phyloP scores from a whole-genome alignment of 192 early-diverging fungal species.

The Phlyctochytrium planicorne region DNA sequence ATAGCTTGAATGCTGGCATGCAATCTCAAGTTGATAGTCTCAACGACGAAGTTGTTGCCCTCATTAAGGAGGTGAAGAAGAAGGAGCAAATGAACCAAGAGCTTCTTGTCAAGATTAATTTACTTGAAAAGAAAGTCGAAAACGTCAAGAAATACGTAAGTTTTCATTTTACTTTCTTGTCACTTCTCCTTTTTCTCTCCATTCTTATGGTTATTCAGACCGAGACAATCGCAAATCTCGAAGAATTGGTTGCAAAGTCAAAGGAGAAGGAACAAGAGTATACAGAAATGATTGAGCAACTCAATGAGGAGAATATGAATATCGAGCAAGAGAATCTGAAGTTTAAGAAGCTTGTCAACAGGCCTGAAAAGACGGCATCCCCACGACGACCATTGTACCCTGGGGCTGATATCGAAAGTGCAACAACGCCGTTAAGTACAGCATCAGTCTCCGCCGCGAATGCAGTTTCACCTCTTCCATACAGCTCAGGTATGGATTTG shows the following conservation, averaged over 20 bases:
- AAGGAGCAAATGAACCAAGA: slow-evolving; percentile 86
- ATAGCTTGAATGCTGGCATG: slow-evolving; percentile 77
- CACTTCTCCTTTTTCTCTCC: not conserved
- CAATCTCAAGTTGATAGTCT: slow-evolving; percentile 73
- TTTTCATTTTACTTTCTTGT: not conserved
- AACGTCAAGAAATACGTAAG: slow-evolving; percentile 59
- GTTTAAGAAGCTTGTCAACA: slow-evolving; percentile 14
- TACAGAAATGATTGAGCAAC: slow-evolving; percentile 66
- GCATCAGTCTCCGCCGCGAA: not conserved
- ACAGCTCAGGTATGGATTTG: slow-evolving; percentile 1
- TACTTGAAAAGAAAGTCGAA: slow-evolving; percentile 80
- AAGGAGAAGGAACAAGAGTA: slow-evolving; percentile 65
- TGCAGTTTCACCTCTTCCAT: slow-evolving; percentile 1
- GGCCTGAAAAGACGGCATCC: too few species aligned
- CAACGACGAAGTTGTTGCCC: slow-evolving; percentile 73
- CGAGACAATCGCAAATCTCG: slow-evolving; percentile 60
- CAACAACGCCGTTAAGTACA: too few species aligned
- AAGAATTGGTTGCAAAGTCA: slow-evolving; percentile 56
- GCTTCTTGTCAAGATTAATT: slow-evolving; percentile 66
- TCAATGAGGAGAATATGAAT: slow-evolving; percentile 57
- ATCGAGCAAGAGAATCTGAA: slow-evolving; percentile 66
- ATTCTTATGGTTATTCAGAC: too few species aligned
- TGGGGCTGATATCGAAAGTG: too few species aligned
- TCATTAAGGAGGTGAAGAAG: slow-evolving; percentile 74
- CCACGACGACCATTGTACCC: too few species aligned